A percentile compares a stretch with the other conserved stretches of the same genome.
Conservation (phyloP, 2,329 filamentous ascomycete genomes). For the Botrytis medusae region DNA sequence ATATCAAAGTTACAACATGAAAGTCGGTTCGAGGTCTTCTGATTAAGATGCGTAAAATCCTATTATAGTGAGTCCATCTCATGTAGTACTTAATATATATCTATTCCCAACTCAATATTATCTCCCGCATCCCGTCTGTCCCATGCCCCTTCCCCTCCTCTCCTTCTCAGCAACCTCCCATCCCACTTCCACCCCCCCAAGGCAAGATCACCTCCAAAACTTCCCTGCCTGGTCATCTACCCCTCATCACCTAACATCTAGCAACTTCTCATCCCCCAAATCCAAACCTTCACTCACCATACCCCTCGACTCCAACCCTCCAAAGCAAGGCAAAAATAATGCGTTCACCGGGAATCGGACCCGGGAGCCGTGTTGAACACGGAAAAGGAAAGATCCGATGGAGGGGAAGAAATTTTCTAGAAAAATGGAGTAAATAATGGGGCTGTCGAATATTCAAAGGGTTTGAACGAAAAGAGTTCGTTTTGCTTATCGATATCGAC, state of each 20-base stretch:
- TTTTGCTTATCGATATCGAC: not conserved
- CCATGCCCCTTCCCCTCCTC: too few relatives aligned
- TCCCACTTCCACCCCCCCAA: not conserved
- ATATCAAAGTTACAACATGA: too few relatives aligned
- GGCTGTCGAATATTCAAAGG: not conserved
- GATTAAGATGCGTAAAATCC: too few relatives aligned
- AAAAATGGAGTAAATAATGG: not conserved
- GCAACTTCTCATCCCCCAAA: not conserved
- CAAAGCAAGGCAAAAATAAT: too few relatives aligned
- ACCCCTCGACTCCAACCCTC: too few relatives aligned
- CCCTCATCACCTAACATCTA: too few relatives aligned
- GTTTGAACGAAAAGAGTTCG: not conserved
- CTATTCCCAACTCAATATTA: too few relatives aligned
- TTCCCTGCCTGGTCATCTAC: not conserved
- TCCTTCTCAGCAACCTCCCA: too few relatives aligned
- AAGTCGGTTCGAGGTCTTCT: too few relatives aligned
- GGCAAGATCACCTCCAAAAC: not conserved
- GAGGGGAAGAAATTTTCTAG: not conserved
- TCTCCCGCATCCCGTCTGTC: too few relatives aligned
- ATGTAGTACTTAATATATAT: too few relatives aligned
- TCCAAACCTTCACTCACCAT: not conserved
- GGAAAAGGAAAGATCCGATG: not conserved
- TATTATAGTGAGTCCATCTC: too few relatives aligned
- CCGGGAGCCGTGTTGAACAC: not conserved
- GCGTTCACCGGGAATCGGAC: constrained; percentile 5